Percentiles rank a stretch among this genome's conserved stretches.
Conservation (phyloP, 345 rosid genomes). For the Erodium maritimum region DNA sequence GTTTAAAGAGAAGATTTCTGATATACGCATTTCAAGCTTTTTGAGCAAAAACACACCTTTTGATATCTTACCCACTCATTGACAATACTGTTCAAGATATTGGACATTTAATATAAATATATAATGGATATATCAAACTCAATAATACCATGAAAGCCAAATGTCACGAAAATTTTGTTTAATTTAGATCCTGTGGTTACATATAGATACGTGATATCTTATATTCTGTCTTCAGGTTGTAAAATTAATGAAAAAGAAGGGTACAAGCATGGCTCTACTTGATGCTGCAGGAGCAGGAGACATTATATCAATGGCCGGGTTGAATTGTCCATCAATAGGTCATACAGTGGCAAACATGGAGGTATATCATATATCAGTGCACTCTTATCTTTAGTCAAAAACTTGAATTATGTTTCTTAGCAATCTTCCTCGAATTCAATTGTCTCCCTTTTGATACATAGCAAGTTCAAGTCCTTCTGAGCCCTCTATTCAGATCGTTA, state of each 20-base stretch:
- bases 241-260: constrained; percentile 97
- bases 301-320: constrained; percentile 84
- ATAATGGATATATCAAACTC: not conserved
- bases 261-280: constrained; percentile 63
- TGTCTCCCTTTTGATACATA: not conserved
- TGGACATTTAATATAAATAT: not conserved
- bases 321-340: constrained; percentile 78
- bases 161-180: not conserved
- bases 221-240: constrained; percentile 41
- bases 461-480: not conserved
- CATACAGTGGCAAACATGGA: constrained; percentile 77
- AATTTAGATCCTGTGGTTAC: not conserved
- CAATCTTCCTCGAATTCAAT: not conserved
- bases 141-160: not conserved
- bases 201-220: not conserved
- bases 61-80: not conserved
- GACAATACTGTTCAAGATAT: not conserved
- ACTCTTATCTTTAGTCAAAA: not conserved
- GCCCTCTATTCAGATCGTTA: too few species aligned
- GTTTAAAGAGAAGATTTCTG: not conserved
- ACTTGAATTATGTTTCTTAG: not conserved
- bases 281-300: constrained; percentile 96
- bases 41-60: not conserved
- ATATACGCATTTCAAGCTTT: not conserved
- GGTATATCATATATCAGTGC: constrained; percentile 33